phyloP scores from a whole-genome alignment of 352 stramenopile species.

The Achlya hypogyna region DNA sequence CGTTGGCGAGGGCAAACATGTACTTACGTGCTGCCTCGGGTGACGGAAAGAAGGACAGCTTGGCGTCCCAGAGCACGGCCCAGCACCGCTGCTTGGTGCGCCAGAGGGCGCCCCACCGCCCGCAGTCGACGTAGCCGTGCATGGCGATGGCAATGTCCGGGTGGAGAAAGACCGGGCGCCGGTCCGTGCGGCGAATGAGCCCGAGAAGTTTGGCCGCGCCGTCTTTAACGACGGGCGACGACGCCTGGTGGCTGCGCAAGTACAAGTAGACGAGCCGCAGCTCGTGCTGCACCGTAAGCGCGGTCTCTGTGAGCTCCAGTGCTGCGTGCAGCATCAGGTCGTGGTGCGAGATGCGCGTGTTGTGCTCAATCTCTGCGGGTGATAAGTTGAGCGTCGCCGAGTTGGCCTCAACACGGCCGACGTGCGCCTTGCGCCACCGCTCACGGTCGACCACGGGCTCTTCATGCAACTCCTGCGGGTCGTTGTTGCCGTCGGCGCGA shows the following conservation, averaged over 20 bases:
- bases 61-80: constrained; percentile 52
- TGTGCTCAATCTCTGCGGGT: constrained; percentile 11
- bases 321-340: constrained; percentile 19
- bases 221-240: neutral
- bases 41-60: constrained; percentile 43
- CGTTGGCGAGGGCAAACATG: constrained; percentile 38
- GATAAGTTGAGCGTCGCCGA: constrained; percentile 13
- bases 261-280: constrained; percentile 11
- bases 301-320: constrained; percentile 16
- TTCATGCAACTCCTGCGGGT: neutral
- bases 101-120: constrained; percentile 57
- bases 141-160: constrained; percentile 24
- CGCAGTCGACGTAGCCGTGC: constrained; percentile 43
- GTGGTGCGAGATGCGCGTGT: constrained; percentile 19
- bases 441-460: neutral
- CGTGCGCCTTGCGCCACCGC: constrained; percentile 15
- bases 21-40: constrained; percentile 41
- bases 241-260: constrained; percentile 11
- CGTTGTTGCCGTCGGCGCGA: neutral
- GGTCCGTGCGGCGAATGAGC: constrained; percentile 11
- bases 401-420: neutral
- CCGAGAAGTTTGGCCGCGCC: neutral
- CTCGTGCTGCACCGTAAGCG: constrained; percentile 4
- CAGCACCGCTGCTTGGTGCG: constrained; percentile 48
- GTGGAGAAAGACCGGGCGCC: constrained; percentile 17